Percentiles rank a stretch among this genome's conserved stretches.
Evolutionary conservation across 2,329 filamentous ascomycete genomes (phyloP).

Genomic region (Eutypella sp.): DNA sequence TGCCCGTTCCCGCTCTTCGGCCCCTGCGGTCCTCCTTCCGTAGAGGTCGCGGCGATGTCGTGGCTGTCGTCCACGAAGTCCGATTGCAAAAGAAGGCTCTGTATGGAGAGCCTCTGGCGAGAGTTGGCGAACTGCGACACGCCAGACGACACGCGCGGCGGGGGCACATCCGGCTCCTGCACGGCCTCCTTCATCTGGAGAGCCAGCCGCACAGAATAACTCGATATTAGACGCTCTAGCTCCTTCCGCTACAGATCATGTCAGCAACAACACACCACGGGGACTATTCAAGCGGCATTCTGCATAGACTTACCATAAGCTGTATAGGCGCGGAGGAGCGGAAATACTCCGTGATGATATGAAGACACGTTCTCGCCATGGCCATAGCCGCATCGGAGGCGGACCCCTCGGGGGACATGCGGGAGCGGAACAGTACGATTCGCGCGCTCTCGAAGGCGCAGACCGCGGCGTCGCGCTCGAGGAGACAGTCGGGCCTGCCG

Average conservation of each 20-base stretch:
- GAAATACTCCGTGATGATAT: conserved; percentile 22
- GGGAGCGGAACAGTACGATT: conserved; percentile 30
- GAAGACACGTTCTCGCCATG: conserved; percentile 23
- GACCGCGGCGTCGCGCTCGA: conserved; percentile 38
- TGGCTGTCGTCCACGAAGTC: conserved; percentile 35
- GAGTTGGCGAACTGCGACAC: conserved; percentile 25
- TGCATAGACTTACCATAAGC: conserved; percentile 16
- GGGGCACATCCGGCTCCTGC: conserved; percentile 14
- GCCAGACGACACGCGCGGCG: conserved; percentile 13
- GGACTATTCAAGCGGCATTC: background rate
- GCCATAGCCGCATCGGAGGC: conserved; percentile 18
- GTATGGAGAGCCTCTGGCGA: conserved; percentile 33
- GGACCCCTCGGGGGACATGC: conserved; percentile 12
- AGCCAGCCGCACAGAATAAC: conserved; percentile 21
- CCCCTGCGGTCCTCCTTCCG: conserved; percentile 16
- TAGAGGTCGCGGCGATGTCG: conserved; percentile 18
- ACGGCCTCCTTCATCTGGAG: conserved; percentile 18
- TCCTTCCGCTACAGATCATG: conserved; percentile 18
- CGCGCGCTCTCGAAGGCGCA: conserved; percentile 38
- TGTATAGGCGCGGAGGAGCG: conserved; percentile 23
- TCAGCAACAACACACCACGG: no score
- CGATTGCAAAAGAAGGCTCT: conserved; percentile 34
- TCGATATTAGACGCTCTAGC: conserved; percentile 21
- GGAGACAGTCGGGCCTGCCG: conserved; percentile 20
- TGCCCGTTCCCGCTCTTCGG: background rate